Conservation (phyloP, 352 stramenopile genomes). For the Paralagenidium karlingii region DNA sequence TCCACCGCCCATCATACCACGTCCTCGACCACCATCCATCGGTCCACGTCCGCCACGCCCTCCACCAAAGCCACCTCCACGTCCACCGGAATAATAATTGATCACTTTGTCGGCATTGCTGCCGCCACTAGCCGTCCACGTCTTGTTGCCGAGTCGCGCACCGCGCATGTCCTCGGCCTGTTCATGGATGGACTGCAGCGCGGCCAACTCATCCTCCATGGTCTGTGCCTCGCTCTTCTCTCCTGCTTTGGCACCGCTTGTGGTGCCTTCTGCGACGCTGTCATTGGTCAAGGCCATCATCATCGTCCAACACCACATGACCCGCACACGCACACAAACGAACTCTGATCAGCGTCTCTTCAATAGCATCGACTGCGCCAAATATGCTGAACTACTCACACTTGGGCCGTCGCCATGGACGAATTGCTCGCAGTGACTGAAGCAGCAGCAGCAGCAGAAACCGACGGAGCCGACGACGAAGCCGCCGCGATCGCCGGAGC, state of each 20-base stretch:
- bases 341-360: too few species aligned
- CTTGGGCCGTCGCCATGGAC: too few species aligned
- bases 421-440: too few species aligned
- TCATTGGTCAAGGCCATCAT: too few species aligned
- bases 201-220: constrained; percentile 73
- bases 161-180: constrained; percentile 73
- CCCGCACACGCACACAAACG: too few species aligned
- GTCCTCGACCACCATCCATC: constrained; percentile 19
- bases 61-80: constrained; percentile 17
- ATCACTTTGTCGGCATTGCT: constrained; percentile 70
- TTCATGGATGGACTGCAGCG: constrained; percentile 74
- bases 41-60: constrained; percentile 23
- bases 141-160: constrained; percentile 71
- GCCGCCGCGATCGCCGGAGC: constrained; percentile 20
- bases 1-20: constrained; percentile 33
- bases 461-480: too few species aligned
- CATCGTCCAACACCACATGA: too few species aligned
- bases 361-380: too few species aligned
- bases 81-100: constrained; percentile 56
- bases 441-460: too few species aligned
- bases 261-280: not conserved
- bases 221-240: constrained; percentile 41
- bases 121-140: constrained; percentile 56
- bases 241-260: too few species aligned
- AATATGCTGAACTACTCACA: too few species aligned